phyloP scores from a whole-genome alignment of 768 basidiomycete species.

The Lactarius trivialis region DNA sequence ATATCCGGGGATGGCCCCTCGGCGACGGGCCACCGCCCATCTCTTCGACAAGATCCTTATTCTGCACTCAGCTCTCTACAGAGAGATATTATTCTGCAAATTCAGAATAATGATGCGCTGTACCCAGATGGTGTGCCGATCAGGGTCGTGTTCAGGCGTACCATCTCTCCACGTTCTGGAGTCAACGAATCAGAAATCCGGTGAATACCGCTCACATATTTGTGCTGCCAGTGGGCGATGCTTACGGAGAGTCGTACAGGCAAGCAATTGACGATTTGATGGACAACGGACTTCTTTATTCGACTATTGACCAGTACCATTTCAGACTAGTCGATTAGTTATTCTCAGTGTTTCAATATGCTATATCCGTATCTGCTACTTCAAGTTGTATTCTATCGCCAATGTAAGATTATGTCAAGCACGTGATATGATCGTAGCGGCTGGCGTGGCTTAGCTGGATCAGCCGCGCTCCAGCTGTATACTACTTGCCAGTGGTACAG shows the following conservation, averaged over 20 bases:
- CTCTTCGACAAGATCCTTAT: conserved; percentile 21
- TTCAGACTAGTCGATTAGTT: conserved; percentile 12
- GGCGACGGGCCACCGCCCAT: neutral
- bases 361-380: no score
- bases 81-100: conserved; percentile 17
- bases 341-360: neutral
- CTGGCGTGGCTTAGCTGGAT: no score
- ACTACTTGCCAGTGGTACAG: neutral
- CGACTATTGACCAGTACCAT: conserved; percentile 14
- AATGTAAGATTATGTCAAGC: no score
- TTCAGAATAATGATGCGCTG: conserved; percentile 16
- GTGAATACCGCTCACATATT: neutral
- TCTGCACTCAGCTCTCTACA: conserved; percentile 18
- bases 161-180: neutral
- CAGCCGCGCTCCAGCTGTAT: no score
- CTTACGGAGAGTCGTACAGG: conserved; percentile 14
- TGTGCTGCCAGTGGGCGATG: neutral
- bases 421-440: no score
- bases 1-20: neutral
- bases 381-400: no score
- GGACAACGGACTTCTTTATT: conserved; percentile 20
- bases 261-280: conserved; percentile 24
- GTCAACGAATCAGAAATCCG: conserved; percentile 8
- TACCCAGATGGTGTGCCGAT: conserved; percentile 18
- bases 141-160: neutral